Conservation (phyloP, 1,139 yeast species). For the Candida tropicalis region DNA sequence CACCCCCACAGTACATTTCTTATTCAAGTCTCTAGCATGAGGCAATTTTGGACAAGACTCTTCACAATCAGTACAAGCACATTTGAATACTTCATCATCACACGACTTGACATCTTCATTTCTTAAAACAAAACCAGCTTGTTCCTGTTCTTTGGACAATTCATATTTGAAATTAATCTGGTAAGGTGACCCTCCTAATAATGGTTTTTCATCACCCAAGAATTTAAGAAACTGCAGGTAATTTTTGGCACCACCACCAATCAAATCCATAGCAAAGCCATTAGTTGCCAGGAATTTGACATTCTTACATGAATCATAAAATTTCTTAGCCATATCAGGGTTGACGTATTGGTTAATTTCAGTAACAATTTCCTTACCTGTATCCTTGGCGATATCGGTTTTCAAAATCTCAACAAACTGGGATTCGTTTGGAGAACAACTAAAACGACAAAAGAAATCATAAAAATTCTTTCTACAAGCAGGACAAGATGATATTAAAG, state of each 20-base stretch:
- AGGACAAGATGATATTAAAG: slow-evolving; percentile 87
- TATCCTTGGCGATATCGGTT: slow-evolving; percentile 51
- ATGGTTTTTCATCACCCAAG: slow-evolving; percentile 90
- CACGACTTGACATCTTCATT: slow-evolving; percentile 52
- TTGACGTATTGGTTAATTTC: slow-evolving; percentile 70
- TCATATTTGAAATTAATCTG: slow-evolving; percentile 78
- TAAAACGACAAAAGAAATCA: slow-evolving; percentile 83
- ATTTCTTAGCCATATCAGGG: slow-evolving; percentile 57
- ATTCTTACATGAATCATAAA: slow-evolving; percentile 84
- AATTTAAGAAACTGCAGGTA: slow-evolving; percentile 77
- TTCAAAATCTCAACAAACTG: slow-evolving; percentile 68
- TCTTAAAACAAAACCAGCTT: slow-evolving; percentile 26
- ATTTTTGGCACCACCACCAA: slow-evolving; percentile 92
- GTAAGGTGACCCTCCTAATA: slow-evolving; percentile 93
- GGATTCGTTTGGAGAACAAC: slow-evolving; percentile 87
- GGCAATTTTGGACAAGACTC: slow-evolving; percentile 74
- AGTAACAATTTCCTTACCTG: slow-evolving; percentile 63
- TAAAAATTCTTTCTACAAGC: slow-evolving; percentile 89
- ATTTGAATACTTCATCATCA: slow-evolving; percentile 63
- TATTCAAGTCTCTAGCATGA: slow-evolving; percentile 33
- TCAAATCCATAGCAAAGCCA: slow-evolving; percentile 94
- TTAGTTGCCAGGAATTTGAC: slow-evolving; percentile 93
- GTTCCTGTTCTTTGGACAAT: slow-evolving; percentile 16
- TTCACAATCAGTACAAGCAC: slow-evolving; percentile 93
- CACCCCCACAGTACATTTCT: slow-evolving; percentile 57